Evolutionary conservation across 371 early-diverging fungal species (phyloP).

Genomic region (Smittium mucronatum): DNA sequence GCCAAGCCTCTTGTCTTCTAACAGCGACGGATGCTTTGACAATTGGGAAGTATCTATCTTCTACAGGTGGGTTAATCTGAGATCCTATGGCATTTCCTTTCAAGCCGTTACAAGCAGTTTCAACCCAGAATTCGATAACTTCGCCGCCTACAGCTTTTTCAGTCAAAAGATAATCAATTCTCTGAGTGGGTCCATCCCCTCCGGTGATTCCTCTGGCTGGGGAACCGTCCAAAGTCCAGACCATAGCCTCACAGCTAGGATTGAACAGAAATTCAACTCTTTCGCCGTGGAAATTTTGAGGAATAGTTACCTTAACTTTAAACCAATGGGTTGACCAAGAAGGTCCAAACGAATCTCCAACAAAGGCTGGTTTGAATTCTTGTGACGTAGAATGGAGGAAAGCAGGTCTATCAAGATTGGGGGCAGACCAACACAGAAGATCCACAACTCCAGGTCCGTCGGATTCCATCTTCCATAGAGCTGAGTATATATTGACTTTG

Average conservation of each 20-base stretch:
- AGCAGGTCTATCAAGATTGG: slow-evolving; percentile 60
- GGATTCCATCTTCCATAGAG: slow-evolving; percentile 27
- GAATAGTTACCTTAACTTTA: slow-evolving; percentile 16
- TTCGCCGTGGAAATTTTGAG: slow-evolving; percentile 15
- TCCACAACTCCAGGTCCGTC: slow-evolving; percentile 27
- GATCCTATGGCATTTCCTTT: slow-evolving; percentile 60
- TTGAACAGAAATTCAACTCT: slow-evolving; percentile 11
- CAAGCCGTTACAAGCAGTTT: slow-evolving; percentile 87
- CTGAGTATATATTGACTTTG: slow-evolving; percentile 45
- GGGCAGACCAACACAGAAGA: slow-evolving; percentile 59
- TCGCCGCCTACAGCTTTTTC: slow-evolving; percentile 47
- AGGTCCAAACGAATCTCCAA: slow-evolving; percentile 70
- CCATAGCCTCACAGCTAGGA: slow-evolving; percentile 23
- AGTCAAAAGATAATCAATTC: slow-evolving; percentile 65
- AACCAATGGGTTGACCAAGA: slow-evolving; percentile 48
- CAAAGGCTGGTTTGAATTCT: slow-evolving; percentile 43
- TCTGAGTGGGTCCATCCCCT: slow-evolving; percentile 29
- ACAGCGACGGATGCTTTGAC: slow-evolving; percentile 54
- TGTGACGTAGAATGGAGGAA: slow-evolving; percentile 72
- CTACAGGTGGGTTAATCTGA: slow-evolving; percentile 54
- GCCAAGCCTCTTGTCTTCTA: slow-evolving; percentile 47
- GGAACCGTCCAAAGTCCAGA: slow-evolving; percentile 38
- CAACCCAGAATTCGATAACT: slow-evolving; percentile 52
- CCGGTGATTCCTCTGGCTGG: slow-evolving; percentile 85
- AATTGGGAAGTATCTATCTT: slow-evolving; percentile 37